Evolutionary conservation across 331 rosid species (phyloP).

Genomic region (Prunus yedoensis): DNA sequence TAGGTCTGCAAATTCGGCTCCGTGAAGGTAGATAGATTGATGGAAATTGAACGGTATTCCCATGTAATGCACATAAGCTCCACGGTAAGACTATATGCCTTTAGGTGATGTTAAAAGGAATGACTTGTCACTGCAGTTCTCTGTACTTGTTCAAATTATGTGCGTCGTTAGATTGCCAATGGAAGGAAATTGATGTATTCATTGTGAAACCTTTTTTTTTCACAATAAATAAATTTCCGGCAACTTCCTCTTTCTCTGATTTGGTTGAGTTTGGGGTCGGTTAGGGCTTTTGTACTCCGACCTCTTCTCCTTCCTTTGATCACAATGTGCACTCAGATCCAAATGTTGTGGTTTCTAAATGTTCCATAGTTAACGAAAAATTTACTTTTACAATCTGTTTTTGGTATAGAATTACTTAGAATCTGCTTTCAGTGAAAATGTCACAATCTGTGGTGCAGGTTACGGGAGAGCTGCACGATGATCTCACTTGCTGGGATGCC

Average conservation of each 20-base stretch:
- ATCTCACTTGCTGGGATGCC: conserved; percentile 44
- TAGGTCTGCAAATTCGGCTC: conserved; percentile 79
- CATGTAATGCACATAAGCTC: conserved; percentile 98
- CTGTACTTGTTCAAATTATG: too few species aligned
- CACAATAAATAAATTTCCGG: too few species aligned
- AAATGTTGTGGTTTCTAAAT: not conserved
- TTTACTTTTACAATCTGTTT: too few species aligned
- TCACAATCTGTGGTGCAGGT: conserved; percentile 28
- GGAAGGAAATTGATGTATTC: too few species aligned
- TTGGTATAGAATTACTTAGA: not conserved
- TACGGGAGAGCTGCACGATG: conserved; percentile 40
- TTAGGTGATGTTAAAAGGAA: too few species aligned
- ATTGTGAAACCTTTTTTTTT: too few species aligned
- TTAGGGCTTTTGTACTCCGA: not conserved
- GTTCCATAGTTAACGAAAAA: not conserved
- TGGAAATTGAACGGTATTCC: conserved; percentile 78
- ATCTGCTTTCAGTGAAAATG: not conserved
- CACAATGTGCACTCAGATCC: too few species aligned
- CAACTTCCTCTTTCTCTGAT: not conserved
- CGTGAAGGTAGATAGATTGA: conserved; percentile 73
- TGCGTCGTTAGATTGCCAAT: too few species aligned
- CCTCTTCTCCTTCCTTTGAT: not conserved
- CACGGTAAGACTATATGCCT: conserved; percentile 44
- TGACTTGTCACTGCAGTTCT: too few species aligned
- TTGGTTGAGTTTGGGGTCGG: not conserved